Evolutionary conservation across 2,329 filamentous ascomycete genomes (phyloP).

Genomic region (Colletotrichum shisoi): DNA sequence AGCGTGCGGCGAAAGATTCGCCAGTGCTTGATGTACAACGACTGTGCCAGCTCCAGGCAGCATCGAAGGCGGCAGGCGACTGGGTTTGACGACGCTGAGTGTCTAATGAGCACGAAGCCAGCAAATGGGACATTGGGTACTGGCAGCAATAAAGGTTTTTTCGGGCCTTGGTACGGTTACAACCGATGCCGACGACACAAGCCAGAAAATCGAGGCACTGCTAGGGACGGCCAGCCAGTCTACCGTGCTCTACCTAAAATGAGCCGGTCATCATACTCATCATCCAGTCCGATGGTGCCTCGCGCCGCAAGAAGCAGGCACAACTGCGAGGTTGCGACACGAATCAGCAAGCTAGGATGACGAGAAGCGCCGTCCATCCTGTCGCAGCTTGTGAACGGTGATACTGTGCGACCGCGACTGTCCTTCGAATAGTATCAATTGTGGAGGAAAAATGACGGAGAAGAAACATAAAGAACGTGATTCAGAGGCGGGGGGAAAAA

Average conservation of each 20-base stretch:
- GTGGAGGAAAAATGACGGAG: no score
- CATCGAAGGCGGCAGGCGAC: conserved; percentile 16
- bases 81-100: conserved; percentile 22
- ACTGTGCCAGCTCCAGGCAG: conserved; percentile 32
- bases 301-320: conserved; percentile 24
- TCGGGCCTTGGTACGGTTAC: not conserved
- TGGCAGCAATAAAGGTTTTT: not conserved
- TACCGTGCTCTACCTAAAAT: not conserved
- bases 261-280: conserved; percentile 3
- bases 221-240: conserved; percentile 7
- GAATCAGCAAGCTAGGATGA: conserved; percentile 1
- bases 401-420: not conserved
- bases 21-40: conserved; percentile 21
- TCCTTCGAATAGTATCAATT: not conserved
- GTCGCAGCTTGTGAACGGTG: not conserved
- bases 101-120: conserved; percentile 21
- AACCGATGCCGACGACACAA: not conserved
- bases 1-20: conserved; percentile 16
- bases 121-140: not conserved
- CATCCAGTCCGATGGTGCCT: conserved; percentile 22
- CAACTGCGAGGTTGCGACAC: conserved; percentile 19
- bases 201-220: conserved; percentile 3
- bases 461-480: no score
- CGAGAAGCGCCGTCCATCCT: not conserved
- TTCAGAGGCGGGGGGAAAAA: not conserved